Conservation (phyloP, 768 basidiomycete species). For the Lentinula sp. region DNA sequence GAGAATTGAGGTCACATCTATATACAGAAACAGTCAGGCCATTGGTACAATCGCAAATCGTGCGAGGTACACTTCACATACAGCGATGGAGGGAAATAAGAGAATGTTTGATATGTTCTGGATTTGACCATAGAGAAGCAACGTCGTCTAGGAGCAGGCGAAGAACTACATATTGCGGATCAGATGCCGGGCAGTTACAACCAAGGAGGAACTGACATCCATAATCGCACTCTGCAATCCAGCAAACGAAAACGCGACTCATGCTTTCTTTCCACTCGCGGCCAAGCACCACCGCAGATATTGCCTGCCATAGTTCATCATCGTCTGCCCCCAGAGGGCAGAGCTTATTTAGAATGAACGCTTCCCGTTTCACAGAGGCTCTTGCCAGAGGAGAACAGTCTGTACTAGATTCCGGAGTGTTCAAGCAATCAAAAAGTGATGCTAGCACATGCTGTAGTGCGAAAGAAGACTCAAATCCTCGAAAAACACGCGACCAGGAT, state of each 20-base stretch:
- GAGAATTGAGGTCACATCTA: conserved; percentile 72
- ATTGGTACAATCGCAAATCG: neutral
- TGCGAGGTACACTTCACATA: conserved; percentile 29
- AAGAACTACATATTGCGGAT: conserved; percentile 30
- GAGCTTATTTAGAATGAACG: conserved; percentile 47
- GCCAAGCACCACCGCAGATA: conserved; percentile 40
- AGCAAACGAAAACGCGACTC: conserved; percentile 63
- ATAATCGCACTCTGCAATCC: conserved; percentile 42
- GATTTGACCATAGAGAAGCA: conserved; percentile 65
- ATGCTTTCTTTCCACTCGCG: conserved; percentile 56
- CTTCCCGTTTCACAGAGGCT: conserved; percentile 46
- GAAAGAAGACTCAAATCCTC: conserved; percentile 41
- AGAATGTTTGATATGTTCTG: conserved; percentile 78
- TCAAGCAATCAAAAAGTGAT: conserved; percentile 51
- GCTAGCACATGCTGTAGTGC: conserved; percentile 51
- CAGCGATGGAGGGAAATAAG: conserved; percentile 70
- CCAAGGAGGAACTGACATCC: conserved; percentile 21
- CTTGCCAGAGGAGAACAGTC: conserved; percentile 27
- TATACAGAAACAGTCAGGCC: neutral
- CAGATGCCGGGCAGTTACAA: neutral
- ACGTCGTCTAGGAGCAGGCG: conserved; percentile 39
- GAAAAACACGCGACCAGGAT: conserved; percentile 44
- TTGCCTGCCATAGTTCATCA: conserved; percentile 46
- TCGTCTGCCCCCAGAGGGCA: conserved; percentile 40
- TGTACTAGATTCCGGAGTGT: conserved; percentile 20